A percentile compares a stretch with the other conserved stretches of the same genome.
These are phyloP conservation scores for Colletotrichum lupini DNA, from an alignment of 2,329 filamentous ascomycete genomes.

Conservation along the genomic window DNA sequence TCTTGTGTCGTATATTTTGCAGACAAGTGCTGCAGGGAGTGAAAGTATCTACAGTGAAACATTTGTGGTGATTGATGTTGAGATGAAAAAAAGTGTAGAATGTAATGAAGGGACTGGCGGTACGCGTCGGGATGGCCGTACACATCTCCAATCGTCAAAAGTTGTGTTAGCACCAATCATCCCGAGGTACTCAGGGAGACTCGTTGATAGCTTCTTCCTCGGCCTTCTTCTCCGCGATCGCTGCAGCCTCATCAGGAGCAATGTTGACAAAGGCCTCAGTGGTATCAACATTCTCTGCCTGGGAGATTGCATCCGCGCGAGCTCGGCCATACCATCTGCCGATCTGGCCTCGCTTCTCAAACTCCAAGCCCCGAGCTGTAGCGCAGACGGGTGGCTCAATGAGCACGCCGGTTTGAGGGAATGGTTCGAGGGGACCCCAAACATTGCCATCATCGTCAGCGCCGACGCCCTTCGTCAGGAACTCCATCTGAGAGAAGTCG, in stretches of 20 bases:
- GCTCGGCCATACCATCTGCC: conserved; percentile 33
- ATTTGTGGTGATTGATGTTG: too few species aligned
- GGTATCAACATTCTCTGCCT: conserved; percentile 32
- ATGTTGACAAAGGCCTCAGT: conserved; percentile 15
- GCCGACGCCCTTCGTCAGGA: conserved; percentile 48
- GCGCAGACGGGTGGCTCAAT: conserved; percentile 37
- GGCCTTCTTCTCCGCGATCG: neutral
- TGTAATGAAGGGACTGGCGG: too few species aligned
- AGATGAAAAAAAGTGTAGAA: neutral
- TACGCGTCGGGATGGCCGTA: too few species aligned
- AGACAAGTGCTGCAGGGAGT: too few species aligned
- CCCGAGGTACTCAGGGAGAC: neutral
- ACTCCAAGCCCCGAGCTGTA: conserved; percentile 11
- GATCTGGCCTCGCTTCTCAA: conserved; percentile 17
- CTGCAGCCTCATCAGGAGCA: neutral
- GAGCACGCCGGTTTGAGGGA: conserved; percentile 50
- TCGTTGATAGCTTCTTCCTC: neutral
- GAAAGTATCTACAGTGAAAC: too few species aligned
- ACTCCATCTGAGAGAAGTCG: conserved; percentile 49
- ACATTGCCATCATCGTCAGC: conserved; percentile 47
- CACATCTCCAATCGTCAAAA: neutral
- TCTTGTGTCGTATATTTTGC: too few species aligned
- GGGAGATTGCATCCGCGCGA: conserved; percentile 31
- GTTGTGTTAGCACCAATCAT: neutral
- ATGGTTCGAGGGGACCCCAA: conserved; percentile 50